Evolutionary conservation across 805 yeast species (phyloP).

Genomic region (Candida nanaspora): DNA sequence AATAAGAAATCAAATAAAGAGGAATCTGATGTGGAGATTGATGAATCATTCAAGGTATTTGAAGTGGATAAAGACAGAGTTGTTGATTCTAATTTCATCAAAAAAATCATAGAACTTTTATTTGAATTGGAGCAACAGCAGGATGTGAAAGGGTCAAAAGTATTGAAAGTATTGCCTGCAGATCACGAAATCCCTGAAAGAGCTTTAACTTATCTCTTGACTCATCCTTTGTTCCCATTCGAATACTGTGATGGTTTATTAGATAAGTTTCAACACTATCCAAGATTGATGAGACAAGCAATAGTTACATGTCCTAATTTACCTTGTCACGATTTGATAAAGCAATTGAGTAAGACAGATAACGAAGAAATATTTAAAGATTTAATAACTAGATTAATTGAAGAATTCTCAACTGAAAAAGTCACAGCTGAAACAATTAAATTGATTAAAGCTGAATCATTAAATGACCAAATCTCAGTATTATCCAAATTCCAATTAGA

Average conservation of each 20-base stretch:
- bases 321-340: conserved; percentile 54
- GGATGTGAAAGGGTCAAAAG: conserved; percentile 5
- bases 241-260: conserved; percentile 50
- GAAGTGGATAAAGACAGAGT: conserved; percentile 62
- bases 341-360: conserved; percentile 48
- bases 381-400: conserved; percentile 55
- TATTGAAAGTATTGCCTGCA: conserved; percentile 14
- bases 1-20: conserved; percentile 11
- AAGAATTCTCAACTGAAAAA: conserved; percentile 54
- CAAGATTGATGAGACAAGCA: conserved; percentile 73
- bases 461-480: conserved; percentile 15
- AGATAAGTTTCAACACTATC: conserved; percentile 37
- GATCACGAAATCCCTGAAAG: conserved; percentile 41
- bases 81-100: conserved; percentile 52
- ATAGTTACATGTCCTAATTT: conserved; percentile 71
- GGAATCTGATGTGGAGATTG: conserved; percentile 13
- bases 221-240: conserved; percentile 82
- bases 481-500: conserved; percentile 30
- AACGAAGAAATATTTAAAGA: conserved; percentile 64
- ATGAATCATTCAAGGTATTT: conserved; percentile 32
- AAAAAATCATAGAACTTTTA: conserved; percentile 30
- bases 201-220: conserved; percentile 64
- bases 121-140: conserved; percentile 24
- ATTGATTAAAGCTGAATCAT: conserved; percentile 21
- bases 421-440: conserved; percentile 44